Evolutionary conservation across 2,329 filamentous ascomycete genomes (phyloP).

Genomic region (Sclerotinia nivalis): DNA sequence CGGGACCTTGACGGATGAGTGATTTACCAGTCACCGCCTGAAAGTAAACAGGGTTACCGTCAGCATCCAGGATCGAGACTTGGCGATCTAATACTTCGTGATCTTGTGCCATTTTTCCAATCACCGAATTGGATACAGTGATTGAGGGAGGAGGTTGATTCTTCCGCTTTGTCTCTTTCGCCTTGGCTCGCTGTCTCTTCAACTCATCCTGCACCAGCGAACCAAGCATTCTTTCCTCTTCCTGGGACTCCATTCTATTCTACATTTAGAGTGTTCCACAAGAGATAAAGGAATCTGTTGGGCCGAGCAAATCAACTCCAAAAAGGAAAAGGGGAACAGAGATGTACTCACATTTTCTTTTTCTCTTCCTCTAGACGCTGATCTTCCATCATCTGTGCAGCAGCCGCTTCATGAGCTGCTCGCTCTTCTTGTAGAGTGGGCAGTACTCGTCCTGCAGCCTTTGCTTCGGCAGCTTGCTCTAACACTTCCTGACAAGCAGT

Average conservation of each 20-base stretch:
- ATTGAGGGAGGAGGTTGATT: slow-evolving; percentile 46
- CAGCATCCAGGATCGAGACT: slow-evolving; percentile 62
- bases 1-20: slow-evolving; percentile 63
- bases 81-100: slow-evolving; percentile 58
- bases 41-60: slow-evolving; percentile 66
- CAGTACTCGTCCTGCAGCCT: slow-evolving; percentile 71
- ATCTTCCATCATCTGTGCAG: slow-evolving; percentile 58
- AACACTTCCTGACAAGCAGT: slow-evolving; percentile 64
- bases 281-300: not conserved
- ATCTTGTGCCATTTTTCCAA: slow-evolving; percentile 37
- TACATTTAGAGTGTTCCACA: not conserved
- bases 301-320: not conserved
- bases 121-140: slow-evolving; percentile 33
- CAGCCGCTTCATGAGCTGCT: slow-evolving; percentile 74
- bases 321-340: not conserved
- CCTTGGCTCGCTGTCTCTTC: slow-evolving; percentile 63
- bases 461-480: slow-evolving; percentile 80
- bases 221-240: slow-evolving; percentile 59
- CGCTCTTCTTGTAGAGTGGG: slow-evolving; percentile 89
- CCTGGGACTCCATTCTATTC: slow-evolving; percentile 17
- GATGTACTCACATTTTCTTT: slow-evolving; percentile 42
- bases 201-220: slow-evolving; percentile 74
- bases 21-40: slow-evolving; percentile 70
- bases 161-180: slow-evolving; percentile 64
- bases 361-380: slow-evolving; percentile 50